phyloP scores from a whole-genome alignment of 495 filamentous ascomycete species.

The Penicillium bialowiezense region DNA sequence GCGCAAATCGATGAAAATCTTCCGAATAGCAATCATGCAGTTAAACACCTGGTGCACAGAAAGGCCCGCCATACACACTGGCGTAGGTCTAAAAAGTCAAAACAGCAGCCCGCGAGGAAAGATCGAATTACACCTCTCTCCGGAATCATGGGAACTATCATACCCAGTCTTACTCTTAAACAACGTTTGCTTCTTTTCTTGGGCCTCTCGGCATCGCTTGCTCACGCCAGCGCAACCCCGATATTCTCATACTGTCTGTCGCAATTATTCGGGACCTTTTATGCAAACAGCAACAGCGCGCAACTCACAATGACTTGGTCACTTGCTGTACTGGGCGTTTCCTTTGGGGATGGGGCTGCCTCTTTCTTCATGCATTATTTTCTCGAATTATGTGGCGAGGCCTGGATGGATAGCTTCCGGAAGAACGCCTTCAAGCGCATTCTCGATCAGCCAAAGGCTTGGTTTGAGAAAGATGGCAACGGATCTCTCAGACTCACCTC shows the following conservation, averaged over 20 bases:
- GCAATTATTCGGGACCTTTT: constrained; percentile 69
- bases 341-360: constrained; percentile 59
- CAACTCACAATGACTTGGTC: constrained; percentile 63
- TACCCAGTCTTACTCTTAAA: constrained; percentile 57
- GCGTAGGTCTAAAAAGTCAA: background rate
- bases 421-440: constrained; percentile 65
- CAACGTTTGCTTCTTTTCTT: constrained; percentile 55
- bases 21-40: background rate
- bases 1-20: background rate
- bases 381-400: constrained; percentile 68
- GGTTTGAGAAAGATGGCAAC: constrained; percentile 76
- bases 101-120: background rate
- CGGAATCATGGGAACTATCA: constrained; percentile 67
- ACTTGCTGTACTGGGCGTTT: constrained; percentile 64
- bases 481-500: constrained; percentile 58
- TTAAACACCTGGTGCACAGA: background rate
- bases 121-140: constrained; percentile 45
- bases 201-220: constrained; percentile 58
- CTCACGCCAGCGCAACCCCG: constrained; percentile 70
- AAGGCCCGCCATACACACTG: background rate
- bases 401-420: constrained; percentile 75
- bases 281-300: constrained; percentile 39
- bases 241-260: constrained; percentile 77
- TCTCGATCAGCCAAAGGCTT: constrained; percentile 75
- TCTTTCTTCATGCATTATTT: constrained; percentile 66